Conservation (phyloP, 176 grass and related monocot species). For the Zea luxurians region DNA sequence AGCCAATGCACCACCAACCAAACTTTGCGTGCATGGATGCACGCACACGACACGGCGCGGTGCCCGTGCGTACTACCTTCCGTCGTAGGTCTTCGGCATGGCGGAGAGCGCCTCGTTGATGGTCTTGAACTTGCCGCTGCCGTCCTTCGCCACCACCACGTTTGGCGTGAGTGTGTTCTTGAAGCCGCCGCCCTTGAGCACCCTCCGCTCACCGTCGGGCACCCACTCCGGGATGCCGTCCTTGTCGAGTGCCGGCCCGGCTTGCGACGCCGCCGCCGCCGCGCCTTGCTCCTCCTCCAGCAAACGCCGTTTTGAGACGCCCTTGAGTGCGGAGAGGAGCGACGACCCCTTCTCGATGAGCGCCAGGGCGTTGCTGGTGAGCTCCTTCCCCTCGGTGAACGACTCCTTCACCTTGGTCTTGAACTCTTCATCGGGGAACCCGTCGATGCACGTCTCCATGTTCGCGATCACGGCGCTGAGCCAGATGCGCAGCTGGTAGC, state of each 20-base stretch:
- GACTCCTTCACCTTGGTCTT: constrained; percentile 59
- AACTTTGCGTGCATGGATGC: too few relatives aligned
- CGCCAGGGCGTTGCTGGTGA: constrained; percentile 81
- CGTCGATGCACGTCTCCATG: constrained; percentile 89
- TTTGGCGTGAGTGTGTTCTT: constrained; percentile 49
- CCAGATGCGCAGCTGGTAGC: constrained; percentile 62
- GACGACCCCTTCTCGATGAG: constrained; percentile 57
- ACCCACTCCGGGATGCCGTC: constrained; percentile 62
- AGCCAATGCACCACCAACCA: not conserved
- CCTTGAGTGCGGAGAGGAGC: constrained; percentile 43
- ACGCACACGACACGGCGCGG: too few relatives aligned
- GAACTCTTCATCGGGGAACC: constrained; percentile 79
- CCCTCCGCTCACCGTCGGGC: constrained; percentile 45
- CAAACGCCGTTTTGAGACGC: constrained; percentile 32
- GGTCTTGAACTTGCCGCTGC: constrained; percentile 62
- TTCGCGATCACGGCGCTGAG: constrained; percentile 72
- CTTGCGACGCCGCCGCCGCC: not conserved
- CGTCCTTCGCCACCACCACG: constrained; percentile 73
- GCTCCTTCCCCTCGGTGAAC: constrained; percentile 55
- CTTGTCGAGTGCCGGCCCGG: constrained; percentile 26
- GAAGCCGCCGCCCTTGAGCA: constrained; percentile 50
- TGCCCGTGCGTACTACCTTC: constrained; percentile 37
- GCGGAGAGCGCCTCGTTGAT: constrained; percentile 60
- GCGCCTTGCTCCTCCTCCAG: constrained; percentile 26
- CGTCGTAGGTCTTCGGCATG: constrained; percentile 54